These are phyloP conservation scores for Parasitella parasitica DNA, from an alignment of 371 early-diverging fungal genomes.

Conservation along the genomic window DNA sequence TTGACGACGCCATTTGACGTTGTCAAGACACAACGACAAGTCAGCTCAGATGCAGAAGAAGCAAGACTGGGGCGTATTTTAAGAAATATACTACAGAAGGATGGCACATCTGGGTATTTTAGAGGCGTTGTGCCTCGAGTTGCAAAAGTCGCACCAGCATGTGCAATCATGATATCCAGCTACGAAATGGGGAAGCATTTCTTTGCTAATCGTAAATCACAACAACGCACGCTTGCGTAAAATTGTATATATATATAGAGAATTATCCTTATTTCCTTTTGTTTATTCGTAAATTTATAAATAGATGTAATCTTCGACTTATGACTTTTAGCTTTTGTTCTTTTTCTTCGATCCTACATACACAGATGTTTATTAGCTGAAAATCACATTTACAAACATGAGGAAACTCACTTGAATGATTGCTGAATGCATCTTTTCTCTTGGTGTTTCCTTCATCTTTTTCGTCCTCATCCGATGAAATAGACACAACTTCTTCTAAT, in stretches of 20 bases:
- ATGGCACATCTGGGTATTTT: conserved; percentile 27
- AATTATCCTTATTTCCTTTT: not conserved
- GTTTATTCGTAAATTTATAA: not conserved
- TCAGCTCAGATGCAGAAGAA: conserved; percentile 40
- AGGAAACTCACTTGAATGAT: conserved; percentile 3
- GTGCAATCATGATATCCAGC: conserved; percentile 95
- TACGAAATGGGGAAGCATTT: conserved; percentile 78
- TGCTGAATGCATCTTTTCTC: conserved; percentile 15
- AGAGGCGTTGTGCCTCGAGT: conserved; percentile 75
- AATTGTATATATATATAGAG: not conserved
- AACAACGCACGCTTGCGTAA: not conserved
- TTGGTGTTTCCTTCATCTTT: not conserved
- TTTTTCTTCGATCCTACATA: conserved; percentile 3
- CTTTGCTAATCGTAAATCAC: conserved; percentile 35
- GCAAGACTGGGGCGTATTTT: conserved; percentile 24
- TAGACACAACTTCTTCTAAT: not conserved
- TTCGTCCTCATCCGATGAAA: conserved; percentile 10
- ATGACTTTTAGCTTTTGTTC: not conserved
- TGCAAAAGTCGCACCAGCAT: conserved; percentile 92
- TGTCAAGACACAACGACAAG: conserved; percentile 89
- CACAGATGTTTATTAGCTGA: too few species aligned
- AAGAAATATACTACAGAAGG: conserved; percentile 17
- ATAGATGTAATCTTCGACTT: not conserved
- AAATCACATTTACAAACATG: too few species aligned
- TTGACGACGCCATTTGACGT: conserved; percentile 98